Evolutionary conservation across 495 filamentous ascomycete species (phyloP), one percentile per base, ranked within the genome.

Genomic region (Hypoxylon trugodes): DNA sequence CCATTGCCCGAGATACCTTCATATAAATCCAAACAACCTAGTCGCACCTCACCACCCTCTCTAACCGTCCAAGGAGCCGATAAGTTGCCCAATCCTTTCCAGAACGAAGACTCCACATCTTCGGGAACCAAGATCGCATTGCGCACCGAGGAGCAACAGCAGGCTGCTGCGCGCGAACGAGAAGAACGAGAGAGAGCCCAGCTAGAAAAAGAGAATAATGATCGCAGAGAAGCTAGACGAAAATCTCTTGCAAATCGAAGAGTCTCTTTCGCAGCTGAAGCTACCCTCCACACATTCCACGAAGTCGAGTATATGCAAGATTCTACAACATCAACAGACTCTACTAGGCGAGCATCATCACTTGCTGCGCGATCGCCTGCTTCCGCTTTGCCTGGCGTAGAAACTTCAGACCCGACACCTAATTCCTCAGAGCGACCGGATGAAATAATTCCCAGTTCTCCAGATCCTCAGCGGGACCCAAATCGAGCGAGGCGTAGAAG

Each of bases 241-340:
- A 97, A 97, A 68, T 97, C 93, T 1, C 84, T 96, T 59, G 92
- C 91, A 26, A 94, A 95, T 74, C 90, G 96, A 68, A 87, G 95
- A 56, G 95, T 99, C 33, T 97, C 94, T 0, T 99, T 99, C 71
- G 95, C 95, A 4, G 95, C 95, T 1, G 95, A 99, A 75, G 95
- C 95, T 10, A 99, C 95, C 6, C 79, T 99, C 26, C 95, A 99
- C 71, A 99, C 95, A 2, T 99, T 96, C 86, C 93, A 97, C 70
- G 93, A 97, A 48, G 85, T 96, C 2, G 94, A 98, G 65, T 89
- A 94, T 52, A 84, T 87, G 58, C 91, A 92, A 58, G 92, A 96
- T 69, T 90, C 90, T 26, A 96, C 92, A 0, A 90, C 89, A 10
- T 96, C 92, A 3, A 93, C 90, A 26, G 83, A 91, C 6, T 85